These are phyloP conservation scores for Epichloe gansuensis DNA, from an alignment of 2,329 filamentous ascomycete species.

Conservation along the genomic window DNA sequence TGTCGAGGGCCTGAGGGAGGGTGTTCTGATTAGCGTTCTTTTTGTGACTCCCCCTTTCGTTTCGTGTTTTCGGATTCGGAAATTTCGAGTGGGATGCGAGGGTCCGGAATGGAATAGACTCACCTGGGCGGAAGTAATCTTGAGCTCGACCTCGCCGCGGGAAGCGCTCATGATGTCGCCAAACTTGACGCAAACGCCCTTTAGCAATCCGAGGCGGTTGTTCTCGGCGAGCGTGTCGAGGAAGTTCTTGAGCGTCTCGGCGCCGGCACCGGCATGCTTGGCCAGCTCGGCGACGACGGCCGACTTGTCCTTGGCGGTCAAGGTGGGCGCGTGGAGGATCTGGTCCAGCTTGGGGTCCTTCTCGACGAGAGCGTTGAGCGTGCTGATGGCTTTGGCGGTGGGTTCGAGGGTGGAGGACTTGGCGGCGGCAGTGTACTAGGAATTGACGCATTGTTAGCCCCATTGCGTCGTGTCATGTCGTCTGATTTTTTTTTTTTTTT, in stretches of 20 bases:
- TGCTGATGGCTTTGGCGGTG: slow-evolving; percentile 67
- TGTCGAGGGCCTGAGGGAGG: slow-evolving; percentile 64
- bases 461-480: background rate
- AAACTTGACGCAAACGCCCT: slow-evolving; percentile 81
- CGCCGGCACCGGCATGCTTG: slow-evolving; percentile 71
- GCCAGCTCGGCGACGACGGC: slow-evolving; percentile 77
- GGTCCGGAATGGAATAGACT: slow-evolving; percentile 18
- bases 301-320: slow-evolving; percentile 68
- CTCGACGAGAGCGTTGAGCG: slow-evolving; percentile 59
- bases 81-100: too few species aligned
- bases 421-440: slow-evolving; percentile 85
- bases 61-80: background rate
- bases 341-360: slow-evolving; percentile 69
- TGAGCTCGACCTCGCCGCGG: slow-evolving; percentile 86
- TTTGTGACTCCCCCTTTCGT: background rate
- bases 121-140: slow-evolving; percentile 82
- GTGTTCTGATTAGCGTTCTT: background rate
- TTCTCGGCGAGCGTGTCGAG: slow-evolving; percentile 83
- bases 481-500: background rate
- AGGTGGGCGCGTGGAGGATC: slow-evolving; percentile 72
- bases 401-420: slow-evolving; percentile 79
- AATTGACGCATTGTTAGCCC: slow-evolving; percentile 19
- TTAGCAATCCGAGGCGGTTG: slow-evolving; percentile 79
- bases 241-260: slow-evolving; percentile 89
- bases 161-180: slow-evolving; percentile 74